Evolutionary conservation across 345 rosid species (phyloP).

Genomic region (Ailanthus altissimus): DNA sequence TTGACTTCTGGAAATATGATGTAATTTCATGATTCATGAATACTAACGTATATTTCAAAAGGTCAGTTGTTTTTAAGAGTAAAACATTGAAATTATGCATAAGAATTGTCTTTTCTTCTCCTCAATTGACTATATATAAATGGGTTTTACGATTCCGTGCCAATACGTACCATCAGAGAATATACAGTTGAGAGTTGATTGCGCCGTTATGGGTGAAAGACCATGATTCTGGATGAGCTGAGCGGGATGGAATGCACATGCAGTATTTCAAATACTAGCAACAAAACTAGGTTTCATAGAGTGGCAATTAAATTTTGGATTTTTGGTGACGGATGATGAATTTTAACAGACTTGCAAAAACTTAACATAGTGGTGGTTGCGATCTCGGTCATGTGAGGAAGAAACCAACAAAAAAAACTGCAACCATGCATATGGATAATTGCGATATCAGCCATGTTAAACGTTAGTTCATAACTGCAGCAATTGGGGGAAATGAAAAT

Average conservation of each 20-base stretch:
- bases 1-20: no score
- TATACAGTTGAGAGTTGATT: not conserved
- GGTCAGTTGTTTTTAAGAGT: no score
- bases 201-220: not conserved
- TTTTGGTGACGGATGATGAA: constrained; percentile 5
- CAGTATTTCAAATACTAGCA: not conserved
- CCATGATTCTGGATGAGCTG: not conserved
- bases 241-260: not conserved
- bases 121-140: no score
- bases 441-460: constrained; percentile 7
- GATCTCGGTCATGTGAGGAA: not conserved
- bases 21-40: no score
- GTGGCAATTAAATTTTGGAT: not conserved
- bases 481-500: no score
- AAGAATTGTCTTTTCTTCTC: no score
- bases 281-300: not conserved
- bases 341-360: not conserved
- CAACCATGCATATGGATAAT: not conserved
- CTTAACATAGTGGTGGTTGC: not conserved
- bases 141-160: no score
- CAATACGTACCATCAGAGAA: no score
- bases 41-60: no score
- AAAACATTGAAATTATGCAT: no score
- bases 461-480: not conserved
- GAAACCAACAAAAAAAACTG: constrained; percentile 8